Percentiles rank a stretch among this genome's conserved stretches.
phyloP scores from a whole-genome alignment of 2,329 filamentous ascomycete species.

The Microcera coccophila region DNA sequence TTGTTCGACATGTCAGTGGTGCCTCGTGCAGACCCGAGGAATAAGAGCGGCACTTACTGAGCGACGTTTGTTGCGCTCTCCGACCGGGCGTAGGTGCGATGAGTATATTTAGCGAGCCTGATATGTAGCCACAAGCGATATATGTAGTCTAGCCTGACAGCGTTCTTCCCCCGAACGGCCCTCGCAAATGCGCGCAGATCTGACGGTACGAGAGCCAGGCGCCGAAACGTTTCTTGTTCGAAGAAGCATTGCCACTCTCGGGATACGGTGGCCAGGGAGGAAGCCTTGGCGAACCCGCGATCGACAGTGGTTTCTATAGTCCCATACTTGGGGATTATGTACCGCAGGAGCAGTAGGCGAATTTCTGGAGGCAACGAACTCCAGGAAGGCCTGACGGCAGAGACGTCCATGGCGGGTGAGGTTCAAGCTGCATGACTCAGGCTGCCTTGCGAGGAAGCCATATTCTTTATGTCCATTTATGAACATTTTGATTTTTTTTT shows the following conservation, averaged over 20 bases:
- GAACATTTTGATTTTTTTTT: no score
- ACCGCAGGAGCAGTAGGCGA: constrained; percentile 7
- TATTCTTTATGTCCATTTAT: no score
- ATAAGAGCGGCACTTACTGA: background rate
- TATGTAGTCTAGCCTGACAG: constrained; percentile 4
- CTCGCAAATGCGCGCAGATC: background rate
- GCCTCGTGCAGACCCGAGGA: background rate
- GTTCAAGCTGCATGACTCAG: no score
- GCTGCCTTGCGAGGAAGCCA: no score
- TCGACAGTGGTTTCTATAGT: background rate
- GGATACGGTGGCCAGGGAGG: constrained; percentile 2
- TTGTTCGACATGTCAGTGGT: background rate
- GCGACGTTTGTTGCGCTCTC: background rate
- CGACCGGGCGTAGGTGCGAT: background rate
- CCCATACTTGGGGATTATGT: background rate
- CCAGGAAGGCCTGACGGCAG: constrained; percentile 1
- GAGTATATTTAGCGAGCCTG: constrained; percentile 3
- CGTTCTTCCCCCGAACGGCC: background rate
- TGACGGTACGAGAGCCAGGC: background rate
- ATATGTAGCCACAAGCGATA: constrained; percentile 3
- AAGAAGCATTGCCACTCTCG: constrained; percentile 6
- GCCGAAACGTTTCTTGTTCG: constrained; percentile 7
- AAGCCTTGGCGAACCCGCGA: background rate
- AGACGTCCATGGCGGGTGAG: constrained; percentile 8
- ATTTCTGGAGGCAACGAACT: constrained; percentile 6